Conservation (phyloP, 495 filamentous ascomycete species). For the Delitschia confertaspora region DNA sequence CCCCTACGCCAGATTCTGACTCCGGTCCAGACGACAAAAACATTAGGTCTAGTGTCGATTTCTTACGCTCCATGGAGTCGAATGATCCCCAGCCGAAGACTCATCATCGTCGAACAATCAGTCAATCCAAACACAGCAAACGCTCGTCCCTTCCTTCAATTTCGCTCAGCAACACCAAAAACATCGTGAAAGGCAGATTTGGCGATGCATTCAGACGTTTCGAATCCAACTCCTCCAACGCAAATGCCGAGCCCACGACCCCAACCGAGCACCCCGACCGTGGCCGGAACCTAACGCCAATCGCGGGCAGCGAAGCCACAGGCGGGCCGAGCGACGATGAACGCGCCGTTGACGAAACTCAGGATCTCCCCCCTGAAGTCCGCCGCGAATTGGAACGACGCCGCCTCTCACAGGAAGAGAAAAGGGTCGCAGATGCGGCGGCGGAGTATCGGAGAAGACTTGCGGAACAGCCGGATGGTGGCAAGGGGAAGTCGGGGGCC, state of each 20-base stretch:
- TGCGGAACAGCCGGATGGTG: slow-evolving; percentile 46
- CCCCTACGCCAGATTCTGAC: slow-evolving; percentile 37
- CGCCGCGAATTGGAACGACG: slow-evolving; percentile 81
- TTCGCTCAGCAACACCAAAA: slow-evolving; percentile 68
- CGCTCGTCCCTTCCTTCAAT: slow-evolving; percentile 73
- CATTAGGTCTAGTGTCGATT: slow-evolving; percentile 83
- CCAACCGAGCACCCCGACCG: slow-evolving; percentile 23
- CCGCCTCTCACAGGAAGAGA: slow-evolving; percentile 79
- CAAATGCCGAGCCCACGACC: slow-evolving; percentile 52
- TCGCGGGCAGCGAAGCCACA: slow-evolving; percentile 67
- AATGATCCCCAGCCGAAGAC: slow-evolving; percentile 56
- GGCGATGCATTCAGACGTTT: slow-evolving; percentile 94
- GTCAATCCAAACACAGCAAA: slow-evolving; percentile 59
- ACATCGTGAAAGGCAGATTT: slow-evolving; percentile 80
- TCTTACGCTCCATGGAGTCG: slow-evolving; percentile 70
- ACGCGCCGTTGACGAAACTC: slow-evolving; percentile 48
- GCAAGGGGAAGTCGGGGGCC: slow-evolving; percentile 33
- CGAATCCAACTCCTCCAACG: slow-evolving; percentile 53
- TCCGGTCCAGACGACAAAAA: slow-evolving; percentile 49
- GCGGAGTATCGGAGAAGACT: slow-evolving; percentile 79
- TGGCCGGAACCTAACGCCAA: slow-evolving; percentile 49
- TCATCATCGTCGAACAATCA: slow-evolving; percentile 56
- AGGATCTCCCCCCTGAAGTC: slow-evolving; percentile 78
- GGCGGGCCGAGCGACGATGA: slow-evolving; percentile 62
- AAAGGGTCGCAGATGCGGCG: slow-evolving; percentile 83